Base-by-base conservation (phyloP, 345 rosid genomes). In the Litchi chinensis region DNA sequence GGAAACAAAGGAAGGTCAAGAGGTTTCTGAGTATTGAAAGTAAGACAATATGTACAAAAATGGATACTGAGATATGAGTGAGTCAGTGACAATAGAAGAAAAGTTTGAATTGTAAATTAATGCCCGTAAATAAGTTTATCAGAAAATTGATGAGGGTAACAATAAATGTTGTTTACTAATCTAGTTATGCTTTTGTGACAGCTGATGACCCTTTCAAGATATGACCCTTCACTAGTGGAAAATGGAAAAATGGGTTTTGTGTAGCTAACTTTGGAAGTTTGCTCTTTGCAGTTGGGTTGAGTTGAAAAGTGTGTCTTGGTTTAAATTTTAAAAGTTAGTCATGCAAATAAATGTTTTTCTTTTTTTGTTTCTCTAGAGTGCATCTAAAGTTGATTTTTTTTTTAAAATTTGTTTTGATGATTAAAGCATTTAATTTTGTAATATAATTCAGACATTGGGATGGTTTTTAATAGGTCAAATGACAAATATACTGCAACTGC, bases 301-400 rank as follows among this genome's bases (percentile, higher is more conserved):
- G 74, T 9, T 70, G 74, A 50, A 69, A 50, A 24, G 74, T 18
- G 28, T 70, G 22, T 26, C 60, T 70, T 70, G 59, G 10, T 70
- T 48, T 57, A 71, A 24, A 52, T 5, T 70, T 48, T 57, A 71
- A 24, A 52, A 71, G 48, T 6, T 69, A 69, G 57, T 69, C 26
- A 15, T 44, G 26, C 5, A 59, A 46, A 24, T 70, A 26, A 22
- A 46, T 26, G 4, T 71, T 43, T 44, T 52, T 24, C 28, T 24
- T 44, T 43, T 6, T 12, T 68, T 5, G 21, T 68, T 19, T 68
- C 9, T 32, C 12, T 50, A 26, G 56, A 50, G 10, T 7, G 22
- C 11, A 28, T 71, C 62, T 26, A 24, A 16, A 13, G 15, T 15
- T 71, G 62, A 52, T 32, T 70, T n/a, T 70, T 50, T 70, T 54